These are phyloP conservation scores for Cynanchum wilfordii DNA, from an alignment of 257 asterid genomes.

Conservation along the genomic window DNA sequence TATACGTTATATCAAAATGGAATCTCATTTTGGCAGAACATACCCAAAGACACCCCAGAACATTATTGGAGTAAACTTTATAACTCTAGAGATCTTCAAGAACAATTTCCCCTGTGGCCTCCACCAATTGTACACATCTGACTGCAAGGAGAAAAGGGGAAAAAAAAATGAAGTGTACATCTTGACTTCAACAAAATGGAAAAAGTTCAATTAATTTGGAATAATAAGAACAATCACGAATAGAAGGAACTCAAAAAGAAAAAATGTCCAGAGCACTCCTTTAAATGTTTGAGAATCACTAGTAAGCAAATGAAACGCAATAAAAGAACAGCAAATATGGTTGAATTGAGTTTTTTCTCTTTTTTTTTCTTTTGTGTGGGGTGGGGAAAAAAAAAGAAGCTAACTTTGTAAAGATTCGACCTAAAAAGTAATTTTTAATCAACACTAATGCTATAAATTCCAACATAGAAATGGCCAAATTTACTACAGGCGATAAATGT, in stretches of 20 bases:
- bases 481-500: not conserved
- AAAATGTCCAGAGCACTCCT: not conserved
- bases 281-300: not conserved
- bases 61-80: constrained; percentile 73
- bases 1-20: constrained; percentile 1
- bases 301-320: not conserved
- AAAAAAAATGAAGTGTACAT: constrained; percentile 24
- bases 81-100: constrained; percentile 63
- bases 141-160: constrained; percentile 53
- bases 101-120: constrained; percentile 67
- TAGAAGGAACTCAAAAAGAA: too few relatives aligned
- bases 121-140: constrained; percentile 85
- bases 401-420: too few relatives aligned
- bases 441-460: not conserved
- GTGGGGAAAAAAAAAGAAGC: too few relatives aligned
- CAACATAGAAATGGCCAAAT: not conserved
- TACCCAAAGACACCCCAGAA: constrained; percentile 96
- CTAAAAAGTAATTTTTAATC: too few relatives aligned
- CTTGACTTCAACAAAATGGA: constrained; percentile 5
- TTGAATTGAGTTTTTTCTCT: not conserved
- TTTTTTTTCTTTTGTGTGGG: too few relatives aligned
- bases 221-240: not conserved
- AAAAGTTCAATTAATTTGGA: too few relatives aligned
- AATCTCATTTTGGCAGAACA: constrained; percentile 15
- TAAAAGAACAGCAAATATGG: not conserved